phyloP scores from a whole-genome alignment of 202 grass and related monocot species.

The Bolboschoenoplectus hybrid region DNA sequence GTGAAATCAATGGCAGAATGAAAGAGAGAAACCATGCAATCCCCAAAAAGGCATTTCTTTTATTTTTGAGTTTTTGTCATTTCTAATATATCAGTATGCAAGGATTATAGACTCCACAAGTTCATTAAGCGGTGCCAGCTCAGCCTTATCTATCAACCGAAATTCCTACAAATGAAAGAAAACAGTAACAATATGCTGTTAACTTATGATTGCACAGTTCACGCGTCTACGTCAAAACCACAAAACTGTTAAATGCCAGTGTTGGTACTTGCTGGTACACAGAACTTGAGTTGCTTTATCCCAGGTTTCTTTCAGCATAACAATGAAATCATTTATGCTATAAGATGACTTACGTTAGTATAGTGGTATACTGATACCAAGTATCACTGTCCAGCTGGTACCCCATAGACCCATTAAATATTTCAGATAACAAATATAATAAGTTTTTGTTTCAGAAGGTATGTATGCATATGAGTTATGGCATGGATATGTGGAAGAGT shows the following conservation, averaged over 20 bases:
- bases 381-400: neutral
- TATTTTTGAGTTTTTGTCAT: constrained; percentile 29
- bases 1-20: constrained; percentile 37
- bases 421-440: neutral
- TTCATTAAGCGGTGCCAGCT: constrained; percentile 77
- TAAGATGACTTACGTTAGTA: neutral
- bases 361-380: neutral
- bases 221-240: neutral
- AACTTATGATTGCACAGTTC: constrained; percentile 16
- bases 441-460: neutral
- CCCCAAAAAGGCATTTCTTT: constrained; percentile 24
- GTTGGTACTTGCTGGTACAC: neutral
- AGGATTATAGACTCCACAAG: constrained; percentile 70
- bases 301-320: neutral
- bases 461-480: neutral
- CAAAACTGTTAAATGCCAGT: neutral
- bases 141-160: constrained; percentile 64
- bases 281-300: neutral
- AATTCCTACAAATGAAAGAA: constrained; percentile 60
- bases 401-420: neutral
- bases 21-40: constrained; percentile 26
- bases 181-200: neutral
- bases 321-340: neutral
- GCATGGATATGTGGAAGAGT: neutral
- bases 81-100: constrained; percentile 41